Evolutionary conservation across 164 flowering plant genomes (phyloP), one percentile per base, ranked within the genome.

Genomic region (Stephania yunnanensis): DNA sequence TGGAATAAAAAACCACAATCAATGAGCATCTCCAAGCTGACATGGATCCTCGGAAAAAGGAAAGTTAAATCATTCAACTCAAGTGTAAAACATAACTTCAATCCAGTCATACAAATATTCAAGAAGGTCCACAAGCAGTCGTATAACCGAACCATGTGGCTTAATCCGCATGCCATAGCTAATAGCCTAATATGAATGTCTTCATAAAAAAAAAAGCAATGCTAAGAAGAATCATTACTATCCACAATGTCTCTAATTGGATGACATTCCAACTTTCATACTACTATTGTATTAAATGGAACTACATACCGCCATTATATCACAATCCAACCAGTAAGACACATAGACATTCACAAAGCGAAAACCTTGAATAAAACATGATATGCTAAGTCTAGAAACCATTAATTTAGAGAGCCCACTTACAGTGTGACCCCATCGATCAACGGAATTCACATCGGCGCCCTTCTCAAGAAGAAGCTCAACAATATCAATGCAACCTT

Each of bases 401-500:
- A 48, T 50, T 19, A 55, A 48, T 71, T 36, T 10, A 68, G 52
- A 73, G 42, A 73, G 42, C 3, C 4, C 42, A 87, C 90, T 84
- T 83, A 86, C 89, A 79, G 90, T 84, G 72, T 85, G 90, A 64
- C 87, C 90, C 87, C 90, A 85, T 1, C 90, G 88, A 78, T 89
- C 90, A 8, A 70, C 36, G 42, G 85, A 80, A 74, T 89, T 87
- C 22, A 85, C 88, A 77, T 87, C 87, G 74, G 92, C 92, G 76
- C 89, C 87, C 74, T 79, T 84, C 81, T 85, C 85, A 31, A 89
- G 84, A 80, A 87, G 90, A 61, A 89, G 75, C 19, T 45, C 74
- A 74, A 87, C 88, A 74, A 86, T 71, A 53, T 87, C 89, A 36
- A 78, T 79, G 73, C 89, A 83, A 67, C 90, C 89, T 82, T 89